Evolutionary conservation across 2,329 filamentous ascomycete species (phyloP).

Genomic region (Phialocephala subalpina): DNA sequence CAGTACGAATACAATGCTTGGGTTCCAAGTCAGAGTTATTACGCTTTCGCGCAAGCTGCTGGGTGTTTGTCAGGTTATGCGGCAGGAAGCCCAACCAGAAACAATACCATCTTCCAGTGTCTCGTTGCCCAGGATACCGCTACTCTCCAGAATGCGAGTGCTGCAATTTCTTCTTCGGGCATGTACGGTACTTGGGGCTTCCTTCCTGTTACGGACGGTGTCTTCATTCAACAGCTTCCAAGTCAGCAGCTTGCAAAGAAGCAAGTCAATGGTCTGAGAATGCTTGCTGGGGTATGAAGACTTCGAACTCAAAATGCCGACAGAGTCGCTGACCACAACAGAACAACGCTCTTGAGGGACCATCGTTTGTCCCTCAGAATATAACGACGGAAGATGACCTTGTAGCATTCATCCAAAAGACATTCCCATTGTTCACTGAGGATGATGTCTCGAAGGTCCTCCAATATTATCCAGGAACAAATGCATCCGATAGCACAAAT

Average conservation of each 20-base stretch:
- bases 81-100: constrained; percentile 43
- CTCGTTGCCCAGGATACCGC: constrained; percentile 41
- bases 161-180: constrained; percentile 31
- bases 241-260: constrained; percentile 41
- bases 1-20: constrained; percentile 57
- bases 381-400: constrained; percentile 24
- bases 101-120: constrained; percentile 41
- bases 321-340: constrained; percentile 22
- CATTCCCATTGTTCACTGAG: constrained; percentile 49
- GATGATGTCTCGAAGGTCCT: constrained; percentile 26
- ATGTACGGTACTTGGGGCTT: constrained; percentile 44
- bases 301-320: not conserved
- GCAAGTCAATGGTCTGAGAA: constrained; percentile 42
- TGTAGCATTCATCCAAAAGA: constrained; percentile 41
- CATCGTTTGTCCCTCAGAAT: constrained; percentile 46
- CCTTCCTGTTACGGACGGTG: constrained; percentile 47
- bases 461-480: constrained; percentile 21
- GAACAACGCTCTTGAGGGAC: constrained; percentile 50
- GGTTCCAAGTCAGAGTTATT: constrained; percentile 53
- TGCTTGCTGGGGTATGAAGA: constrained; percentile 31
- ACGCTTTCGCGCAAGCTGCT: constrained; percentile 51
- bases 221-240: constrained; percentile 42
- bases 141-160: constrained; percentile 41
- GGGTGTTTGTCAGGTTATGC: constrained; percentile 45
- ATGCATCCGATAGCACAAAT: not conserved